Evolutionary conservation across 441 rosid species (phyloP), one percentile per base, ranked within the genome.

Genomic region (Pelargonium myrrhifolium): DNA sequence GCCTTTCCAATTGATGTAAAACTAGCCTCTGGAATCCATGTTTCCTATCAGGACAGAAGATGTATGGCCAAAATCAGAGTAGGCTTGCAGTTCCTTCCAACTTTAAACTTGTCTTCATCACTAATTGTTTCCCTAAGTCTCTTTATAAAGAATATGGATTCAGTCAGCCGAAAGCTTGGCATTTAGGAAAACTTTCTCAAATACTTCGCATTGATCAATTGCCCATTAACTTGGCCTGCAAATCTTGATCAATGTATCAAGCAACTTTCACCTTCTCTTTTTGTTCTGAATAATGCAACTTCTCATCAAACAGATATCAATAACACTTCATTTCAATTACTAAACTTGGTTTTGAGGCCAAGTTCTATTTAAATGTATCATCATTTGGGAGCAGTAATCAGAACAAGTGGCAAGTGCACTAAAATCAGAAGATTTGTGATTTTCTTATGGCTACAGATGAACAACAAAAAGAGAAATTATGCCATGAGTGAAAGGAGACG

Each of bases 1-100:
- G n/a, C 20, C 7, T 53, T 53, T 53, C 22, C 22, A 53, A 17
- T 53, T 53, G 22, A 22, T 15, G 22, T 53, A 53, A 17, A 21
- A 18, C 59, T 53, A 8, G 60, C 60, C 60, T 55, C 60, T 18
- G 24, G 60, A 55, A 55, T 47, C 55, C 55, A 12, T 47, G 55
- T 47, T 11, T 5, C 40, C 40, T 37, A 37, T 37, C 40, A 37
- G 40, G 40, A 37, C 40, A 37, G 10, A 37, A 37, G 40, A 37
- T 37, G 55, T 12, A 15, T 47, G 24, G 21, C 59, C 59, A 53
- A 53, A 53, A 9, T 53, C 24, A 17, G 21, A 18, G 59, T 21
- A 53, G 20, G 9, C 59, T 37, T 17, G 22, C 59, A 15, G 9
- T 14, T 20, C 21, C 9, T 10, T 53, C 22, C 22, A 17, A 12